Evolutionary conservation across 2,329 filamentous ascomycete species (phyloP), one percentile per base, ranked within the genome.

Genomic region (Graphiopsis chlorocephala): DNA sequence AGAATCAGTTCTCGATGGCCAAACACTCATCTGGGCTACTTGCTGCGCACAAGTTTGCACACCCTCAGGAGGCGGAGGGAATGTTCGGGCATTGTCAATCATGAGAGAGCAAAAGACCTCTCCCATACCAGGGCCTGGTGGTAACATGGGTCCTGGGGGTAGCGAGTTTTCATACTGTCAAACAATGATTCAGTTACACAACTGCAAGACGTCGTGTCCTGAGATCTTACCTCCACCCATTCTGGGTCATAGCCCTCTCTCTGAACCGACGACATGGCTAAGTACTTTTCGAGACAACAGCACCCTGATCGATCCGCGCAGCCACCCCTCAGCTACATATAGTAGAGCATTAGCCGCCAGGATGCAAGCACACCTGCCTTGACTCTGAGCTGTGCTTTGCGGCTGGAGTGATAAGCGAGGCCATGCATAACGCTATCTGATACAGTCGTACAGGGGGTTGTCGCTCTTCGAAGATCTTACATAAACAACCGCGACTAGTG

Each of bases 241-340:
- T 62, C 59, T 14, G 59, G 59, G 14, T 53, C 47, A 29, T 62
- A 62, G 1, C 59, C 59, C 15, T 58, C 35, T 45, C 55, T 58
- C 8, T 58, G 14, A 5, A 31, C 12, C 50, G 26, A 20, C 50
- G 28, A 53, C 50, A 53, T 53, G 25, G 50, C 26, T 31, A 2
- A 31, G 17, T n/a, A n/a, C n/a, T 31, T 8, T 20, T 11, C 14
- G 15, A n/a, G 28, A 12, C 17, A 11, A 17, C 3, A 4, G 2
- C 28, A 53, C 31, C 1, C n/a, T 12, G 28, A 10, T 23, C n/a
- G 10, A 20, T 20, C 1, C 38, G 38, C 8, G 8, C 38, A 10
- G n/a, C n/a, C n/a, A 45, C 38, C 38, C 38, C 38, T 45, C 38
- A 45, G 7, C 38, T 45, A 45, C 38, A 45, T 23, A 45, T 45